phyloP scores from a whole-genome alignment of 257 asterid species.

The Capsicum baccatum region DNA sequence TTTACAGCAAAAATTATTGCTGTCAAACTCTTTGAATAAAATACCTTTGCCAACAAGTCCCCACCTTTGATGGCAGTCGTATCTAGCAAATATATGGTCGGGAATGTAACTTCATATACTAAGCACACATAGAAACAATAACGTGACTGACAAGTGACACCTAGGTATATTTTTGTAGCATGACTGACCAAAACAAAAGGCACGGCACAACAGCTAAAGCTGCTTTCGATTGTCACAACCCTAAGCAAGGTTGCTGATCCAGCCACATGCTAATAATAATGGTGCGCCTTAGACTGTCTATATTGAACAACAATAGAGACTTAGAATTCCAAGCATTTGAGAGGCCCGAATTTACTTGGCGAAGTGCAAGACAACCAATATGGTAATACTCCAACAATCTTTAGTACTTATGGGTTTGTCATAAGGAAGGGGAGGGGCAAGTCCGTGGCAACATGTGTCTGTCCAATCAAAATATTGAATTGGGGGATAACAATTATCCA shows the following conservation, averaged over 20 bases:
- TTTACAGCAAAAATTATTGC: not conserved
- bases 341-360: not conserved
- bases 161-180: not conserved
- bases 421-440: slow-evolving; percentile 2
- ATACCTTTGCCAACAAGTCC: not conserved
- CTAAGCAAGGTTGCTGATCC: slow-evolving; percentile 17
- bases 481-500: not conserved
- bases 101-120: not conserved
- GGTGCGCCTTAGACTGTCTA: not conserved
- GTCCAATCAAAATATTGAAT: not conserved
- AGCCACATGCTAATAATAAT: not conserved
- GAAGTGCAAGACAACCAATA: slow-evolving; percentile 18
- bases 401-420: not conserved
- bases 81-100: not conserved
- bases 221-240: not conserved
- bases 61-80: not conserved
- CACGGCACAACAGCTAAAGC: not conserved
- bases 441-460: not conserved
- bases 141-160: slow-evolving; percentile 6
- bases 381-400: slow-evolving; percentile 2
- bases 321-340: not conserved
- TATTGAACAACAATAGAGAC: not conserved
- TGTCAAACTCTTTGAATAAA: not conserved
- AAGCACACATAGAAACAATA: not conserved
- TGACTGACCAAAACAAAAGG: not conserved